A percentile compares a stretch with the other conserved stretches of the same genome.
Evolutionary conservation across 202 grass and related monocot genomes (phyloP).

Genomic region (Carex sylvatica): DNA sequence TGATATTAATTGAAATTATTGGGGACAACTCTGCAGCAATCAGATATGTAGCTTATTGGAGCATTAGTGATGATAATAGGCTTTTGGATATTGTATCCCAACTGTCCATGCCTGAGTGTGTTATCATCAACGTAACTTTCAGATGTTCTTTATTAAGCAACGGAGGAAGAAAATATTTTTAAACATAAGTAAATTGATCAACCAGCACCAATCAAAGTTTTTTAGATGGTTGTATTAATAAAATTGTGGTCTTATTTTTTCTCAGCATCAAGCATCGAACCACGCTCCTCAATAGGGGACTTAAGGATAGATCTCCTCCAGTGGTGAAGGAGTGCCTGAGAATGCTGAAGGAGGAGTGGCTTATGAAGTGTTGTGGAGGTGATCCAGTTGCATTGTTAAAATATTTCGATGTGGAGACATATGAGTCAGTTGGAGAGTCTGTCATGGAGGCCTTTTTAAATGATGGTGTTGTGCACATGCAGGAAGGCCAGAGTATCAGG

Average conservation of each 20-base stretch:
- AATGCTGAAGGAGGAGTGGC: conserved; percentile 97
- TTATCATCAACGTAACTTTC: not conserved
- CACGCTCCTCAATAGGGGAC: conserved; percentile 76
- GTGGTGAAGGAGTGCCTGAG: conserved; percentile 71
- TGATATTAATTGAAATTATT: not conserved
- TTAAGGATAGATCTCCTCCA: conserved; percentile 62
- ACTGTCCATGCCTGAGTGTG: not conserved
- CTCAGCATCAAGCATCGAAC: conserved; percentile 97
- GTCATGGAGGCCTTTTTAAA: conserved; percentile 69
- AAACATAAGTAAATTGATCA: not conserved
- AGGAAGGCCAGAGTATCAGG: conserved; percentile 69
- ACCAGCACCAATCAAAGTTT: not conserved
- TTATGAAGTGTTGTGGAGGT: conserved; percentile 63
- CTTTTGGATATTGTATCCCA: not conserved
- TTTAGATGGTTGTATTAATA: not conserved
- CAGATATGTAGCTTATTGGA: not conserved
- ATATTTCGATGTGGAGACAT: conserved; percentile 93
- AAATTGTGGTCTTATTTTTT: conserved; percentile 15
- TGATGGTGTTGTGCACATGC: conserved; percentile 50
- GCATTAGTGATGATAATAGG: not conserved
- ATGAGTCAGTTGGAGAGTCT: conserved; percentile 79
- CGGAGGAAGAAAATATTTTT: not conserved
- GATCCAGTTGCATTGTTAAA: conserved; percentile 65
- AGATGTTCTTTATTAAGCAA: not conserved
- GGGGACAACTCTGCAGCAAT: not conserved